These are phyloP conservation scores for Alternaria sp. DNA, from an alignment of 2,329 filamentous ascomycete species.

Conservation along the genomic window DNA sequence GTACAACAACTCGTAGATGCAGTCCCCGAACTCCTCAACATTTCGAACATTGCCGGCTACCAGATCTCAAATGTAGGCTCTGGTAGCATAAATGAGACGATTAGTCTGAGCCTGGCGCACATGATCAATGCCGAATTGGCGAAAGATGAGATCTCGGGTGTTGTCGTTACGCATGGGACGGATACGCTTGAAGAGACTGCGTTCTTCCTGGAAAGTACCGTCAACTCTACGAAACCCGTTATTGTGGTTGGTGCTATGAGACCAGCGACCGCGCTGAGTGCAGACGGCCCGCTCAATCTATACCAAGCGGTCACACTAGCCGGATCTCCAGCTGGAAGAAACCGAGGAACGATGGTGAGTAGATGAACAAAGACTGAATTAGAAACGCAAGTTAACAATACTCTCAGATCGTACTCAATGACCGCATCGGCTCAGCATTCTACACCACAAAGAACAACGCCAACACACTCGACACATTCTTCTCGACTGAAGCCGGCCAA, in stretches of 20 bases:
- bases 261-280: constrained; percentile 66
- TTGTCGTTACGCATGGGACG: constrained; percentile 69
- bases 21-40: constrained; percentile 61
- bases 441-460: constrained; percentile 68
- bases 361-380: rapidly evolving
- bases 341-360: constrained; percentile 60
- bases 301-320: constrained; percentile 66
- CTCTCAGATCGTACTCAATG: constrained; percentile 61
- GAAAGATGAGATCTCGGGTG: constrained; percentile 52
- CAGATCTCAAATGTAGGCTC: constrained; percentile 48
- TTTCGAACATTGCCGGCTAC: constrained; percentile 62
- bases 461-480: constrained; percentile 69
- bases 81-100: constrained; percentile 54
- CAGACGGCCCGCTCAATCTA: constrained; percentile 69
- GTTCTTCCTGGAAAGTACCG: constrained; percentile 66
- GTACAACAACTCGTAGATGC: constrained; percentile 61
- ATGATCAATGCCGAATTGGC: constrained; percentile 59
- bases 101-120: constrained; percentile 58
- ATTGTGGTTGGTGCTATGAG: constrained; percentile 69
- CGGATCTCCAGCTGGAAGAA: constrained; percentile 51
- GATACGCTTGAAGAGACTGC: constrained; percentile 70
- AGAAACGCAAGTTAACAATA: background rate
- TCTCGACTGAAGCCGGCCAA: constrained; percentile 60
- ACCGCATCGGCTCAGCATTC: constrained; percentile 65
- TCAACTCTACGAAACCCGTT: constrained; percentile 65